Evolutionary conservation across 176 grass and related monocot genomes (phyloP).

Genomic region (Bromus sterilis): DNA sequence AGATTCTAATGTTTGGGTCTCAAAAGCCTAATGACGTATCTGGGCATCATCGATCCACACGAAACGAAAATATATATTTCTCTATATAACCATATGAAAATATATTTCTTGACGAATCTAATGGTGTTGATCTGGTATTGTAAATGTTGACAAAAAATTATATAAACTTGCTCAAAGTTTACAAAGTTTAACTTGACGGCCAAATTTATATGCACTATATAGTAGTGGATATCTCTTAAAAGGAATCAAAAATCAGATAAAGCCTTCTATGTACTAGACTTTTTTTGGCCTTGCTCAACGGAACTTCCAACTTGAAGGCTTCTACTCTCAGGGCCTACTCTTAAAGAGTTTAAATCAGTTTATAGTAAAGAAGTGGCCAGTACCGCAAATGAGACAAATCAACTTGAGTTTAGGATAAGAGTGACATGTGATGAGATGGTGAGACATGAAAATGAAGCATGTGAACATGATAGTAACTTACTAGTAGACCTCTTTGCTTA

Average conservation of each 20-base stretch:
- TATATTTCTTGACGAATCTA: background rate
- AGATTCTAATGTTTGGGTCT: background rate
- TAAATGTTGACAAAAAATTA: background rate
- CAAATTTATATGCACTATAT: background rate
- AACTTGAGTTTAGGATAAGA: background rate
- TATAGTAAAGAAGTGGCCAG: background rate
- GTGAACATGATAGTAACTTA: constrained; percentile 8
- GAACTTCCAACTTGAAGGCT: background rate
- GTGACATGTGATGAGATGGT: background rate
- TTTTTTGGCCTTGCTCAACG: background rate
- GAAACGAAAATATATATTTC: background rate
- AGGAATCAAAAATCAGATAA: background rate
- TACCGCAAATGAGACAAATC: background rate
- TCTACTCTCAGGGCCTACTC: background rate
- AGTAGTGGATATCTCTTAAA: background rate
- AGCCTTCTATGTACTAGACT: background rate
- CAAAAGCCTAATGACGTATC: background rate
- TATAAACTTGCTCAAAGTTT: background rate
- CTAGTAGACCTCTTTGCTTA: background rate
- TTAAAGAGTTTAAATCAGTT: constrained; percentile 1
- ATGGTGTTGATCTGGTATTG: background rate
- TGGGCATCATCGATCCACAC: background rate
- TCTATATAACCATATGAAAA: background rate
- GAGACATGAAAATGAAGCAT: constrained; percentile 2
- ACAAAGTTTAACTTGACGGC: background rate